Evolutionary conservation across 371 early-diverging fungal species (phyloP), one percentile per base, ranked within the genome.

Genomic region (Dichotomocladium elegans): DNA sequence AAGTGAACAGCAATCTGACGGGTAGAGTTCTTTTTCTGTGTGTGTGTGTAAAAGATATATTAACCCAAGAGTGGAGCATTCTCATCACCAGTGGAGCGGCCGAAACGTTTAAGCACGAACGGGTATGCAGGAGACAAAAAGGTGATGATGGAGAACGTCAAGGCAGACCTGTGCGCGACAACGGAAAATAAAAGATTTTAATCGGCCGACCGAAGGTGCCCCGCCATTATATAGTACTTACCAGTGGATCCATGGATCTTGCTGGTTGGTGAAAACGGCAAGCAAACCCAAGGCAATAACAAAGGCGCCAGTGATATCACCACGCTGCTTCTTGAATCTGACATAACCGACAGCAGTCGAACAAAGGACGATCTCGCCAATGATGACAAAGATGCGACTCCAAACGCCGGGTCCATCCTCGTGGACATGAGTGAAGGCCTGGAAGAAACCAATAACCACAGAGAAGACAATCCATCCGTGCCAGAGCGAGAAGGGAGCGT

Each of bases 401-500:
- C 77, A 65, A 46, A 76, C 41, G 41, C 59, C 56, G 27, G 85
- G 81, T 4, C 75, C 79, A 10, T 72, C 65, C 15, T 68, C 74
- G 1, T 53, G 51, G 25, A 75, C 55, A 34, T 52, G 24, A 15
- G 83, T 74, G 55, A 86, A 68, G 52, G 79, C 77, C 41, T 85
- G 82, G 62, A 86, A 78, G 50, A 79, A 45, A 63, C 82, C 83
- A 60, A 85, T 51, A 48, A 82, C 75, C 61, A 72, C 67, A 41
- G 82, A 63, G 47, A 80, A 85, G 47, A 81, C 77, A 43, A 85
- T 69, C 82, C 85, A 84, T 41, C 81, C 89, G 70, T 88, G 87
- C 74, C 79, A 86, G 44, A 88, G 68, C 33, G 87, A 85, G 74
- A 88, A 82, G 41, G 89, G 89, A 29, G 85, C 81, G 61, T 86